phyloP scores from a whole-genome alignment of 169 alveolate genomes.

The Plasmodium fragile region DNA sequence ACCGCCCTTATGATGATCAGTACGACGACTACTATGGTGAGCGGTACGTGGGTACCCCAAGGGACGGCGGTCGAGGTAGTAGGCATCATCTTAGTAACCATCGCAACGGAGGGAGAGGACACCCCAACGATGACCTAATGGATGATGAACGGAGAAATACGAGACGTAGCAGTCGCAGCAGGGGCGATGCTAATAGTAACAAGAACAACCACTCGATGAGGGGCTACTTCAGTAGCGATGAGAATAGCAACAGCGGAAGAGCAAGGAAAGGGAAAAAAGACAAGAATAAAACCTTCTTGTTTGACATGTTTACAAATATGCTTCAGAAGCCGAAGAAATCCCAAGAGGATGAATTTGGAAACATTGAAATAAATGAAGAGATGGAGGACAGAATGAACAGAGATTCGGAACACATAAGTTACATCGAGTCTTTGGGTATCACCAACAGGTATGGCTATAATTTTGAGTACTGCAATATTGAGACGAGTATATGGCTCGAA shows the following conservation, averaged over 20 bases:
- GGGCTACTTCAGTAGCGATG: neutral
- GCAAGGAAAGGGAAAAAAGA: neutral
- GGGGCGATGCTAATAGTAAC: neutral
- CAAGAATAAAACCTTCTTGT: conserved; percentile 11
- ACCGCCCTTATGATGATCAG: neutral
- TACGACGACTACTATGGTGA: neutral
- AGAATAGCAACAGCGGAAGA: neutral
- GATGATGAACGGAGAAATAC: neutral
- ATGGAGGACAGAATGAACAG: conserved; percentile 44
- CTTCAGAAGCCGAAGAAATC: conserved; percentile 34
- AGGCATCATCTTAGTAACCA: neutral
- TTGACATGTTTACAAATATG: conserved; percentile 65
- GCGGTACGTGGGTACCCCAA: neutral
- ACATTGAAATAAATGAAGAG: conserved; percentile 55
- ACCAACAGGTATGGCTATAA: conserved; percentile 60
- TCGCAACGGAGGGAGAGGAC: neutral
- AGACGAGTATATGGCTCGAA: conserved; percentile 76
- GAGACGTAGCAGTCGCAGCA: neutral
- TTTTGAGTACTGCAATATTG: conserved; percentile 69
- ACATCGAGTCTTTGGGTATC: conserved; percentile 31
- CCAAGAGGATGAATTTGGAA: conserved; percentile 38
- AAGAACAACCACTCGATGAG: neutral
- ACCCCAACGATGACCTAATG: neutral
- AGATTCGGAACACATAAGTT: neutral
- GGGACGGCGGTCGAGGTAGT: neutral